Conservation (phyloP, 164 flowering plant genomes). For the Tetracentron sinense region DNA sequence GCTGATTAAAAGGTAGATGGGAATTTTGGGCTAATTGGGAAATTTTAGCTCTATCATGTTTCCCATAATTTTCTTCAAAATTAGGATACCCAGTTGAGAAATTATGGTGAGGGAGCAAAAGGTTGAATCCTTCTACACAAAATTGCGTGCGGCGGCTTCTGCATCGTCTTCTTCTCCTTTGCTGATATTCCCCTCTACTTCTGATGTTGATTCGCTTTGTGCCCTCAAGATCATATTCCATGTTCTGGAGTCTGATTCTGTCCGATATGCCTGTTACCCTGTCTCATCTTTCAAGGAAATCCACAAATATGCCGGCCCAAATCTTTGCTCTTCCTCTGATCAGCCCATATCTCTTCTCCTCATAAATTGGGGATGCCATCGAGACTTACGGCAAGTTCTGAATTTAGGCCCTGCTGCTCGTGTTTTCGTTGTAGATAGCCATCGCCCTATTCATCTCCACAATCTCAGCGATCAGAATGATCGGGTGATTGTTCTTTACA, state of each 20-base stretch:
- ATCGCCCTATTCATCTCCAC: slow-evolving; percentile 85
- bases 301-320: slow-evolving; percentile 51
- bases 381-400: slow-evolving; percentile 57
- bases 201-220: slow-evolving; percentile 86
- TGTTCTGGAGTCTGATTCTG: slow-evolving; percentile 69
- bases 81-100: slow-evolving; percentile 8
- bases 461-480: slow-evolving; percentile 66
- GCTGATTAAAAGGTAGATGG: too few species aligned
- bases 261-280: slow-evolving; percentile 77
- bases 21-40: background rate
- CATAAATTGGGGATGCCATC: slow-evolving; percentile 91
- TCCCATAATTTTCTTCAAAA: background rate
- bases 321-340: slow-evolving; percentile 31
- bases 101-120: slow-evolving; percentile 73
- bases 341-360: slow-evolving; percentile 57
- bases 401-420: slow-evolving; percentile 49
- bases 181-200: slow-evolving; percentile 81
- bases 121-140: slow-evolving; percentile 59
- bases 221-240: slow-evolving; percentile 67
- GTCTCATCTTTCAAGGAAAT: slow-evolving; percentile 79
- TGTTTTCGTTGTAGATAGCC: slow-evolving; percentile 87
- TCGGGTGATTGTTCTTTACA: slow-evolving; percentile 64
- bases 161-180: slow-evolving; percentile 60
- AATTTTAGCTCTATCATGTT: background rate
- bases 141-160: slow-evolving; percentile 53